A percentile compares a stretch with the other conserved stretches of the same genome.
Evolutionary conservation across 2,329 filamentous ascomycete genomes (phyloP).

Genomic region (Colletotrichum graminicola): DNA sequence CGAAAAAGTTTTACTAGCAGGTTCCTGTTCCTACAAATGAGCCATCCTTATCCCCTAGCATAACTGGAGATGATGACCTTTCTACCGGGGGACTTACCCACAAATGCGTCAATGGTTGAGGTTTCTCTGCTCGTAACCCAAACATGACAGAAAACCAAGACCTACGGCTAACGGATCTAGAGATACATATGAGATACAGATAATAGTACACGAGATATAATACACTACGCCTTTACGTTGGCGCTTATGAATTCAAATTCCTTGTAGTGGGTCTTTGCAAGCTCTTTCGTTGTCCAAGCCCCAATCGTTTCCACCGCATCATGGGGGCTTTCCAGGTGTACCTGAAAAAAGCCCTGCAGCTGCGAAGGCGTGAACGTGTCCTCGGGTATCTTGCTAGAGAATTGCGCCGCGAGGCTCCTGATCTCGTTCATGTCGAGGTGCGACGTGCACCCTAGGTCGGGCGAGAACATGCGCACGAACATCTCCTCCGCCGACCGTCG

Average conservation of each 20-base stretch:
- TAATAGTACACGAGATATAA: conserved; percentile 1
- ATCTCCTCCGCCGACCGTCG: conserved; percentile 58
- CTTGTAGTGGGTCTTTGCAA: conserved; percentile 46
- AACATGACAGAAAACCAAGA: not conserved
- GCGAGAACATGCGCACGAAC: conserved; percentile 61
- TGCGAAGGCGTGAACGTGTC: conserved; percentile 62
- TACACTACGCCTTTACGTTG: conserved; percentile 14
- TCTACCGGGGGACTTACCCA: not conserved
- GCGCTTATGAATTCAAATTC: conserved; percentile 48
- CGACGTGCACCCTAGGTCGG: conserved; percentile 48
- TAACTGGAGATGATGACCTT: not conserved
- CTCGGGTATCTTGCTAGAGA: conserved; percentile 65
- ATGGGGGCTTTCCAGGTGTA: conserved; percentile 55
- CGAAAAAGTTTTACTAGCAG: not conserved
- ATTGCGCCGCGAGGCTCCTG: conserved; percentile 62
- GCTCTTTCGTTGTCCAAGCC: conserved; percentile 54
- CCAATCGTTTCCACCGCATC: conserved; percentile 52
- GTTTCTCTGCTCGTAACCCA: not conserved
- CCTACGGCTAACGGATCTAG: not conserved
- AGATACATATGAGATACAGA: conserved; percentile 7
- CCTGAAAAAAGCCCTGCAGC: conserved; percentile 62
- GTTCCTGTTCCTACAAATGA: not conserved
- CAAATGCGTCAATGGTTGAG: not conserved
- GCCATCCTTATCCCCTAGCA: not conserved
- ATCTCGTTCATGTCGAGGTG: conserved; percentile 49